phyloP scores from a whole-genome alignment of 257 asterid genomes.

The Echium plantagineum region DNA sequence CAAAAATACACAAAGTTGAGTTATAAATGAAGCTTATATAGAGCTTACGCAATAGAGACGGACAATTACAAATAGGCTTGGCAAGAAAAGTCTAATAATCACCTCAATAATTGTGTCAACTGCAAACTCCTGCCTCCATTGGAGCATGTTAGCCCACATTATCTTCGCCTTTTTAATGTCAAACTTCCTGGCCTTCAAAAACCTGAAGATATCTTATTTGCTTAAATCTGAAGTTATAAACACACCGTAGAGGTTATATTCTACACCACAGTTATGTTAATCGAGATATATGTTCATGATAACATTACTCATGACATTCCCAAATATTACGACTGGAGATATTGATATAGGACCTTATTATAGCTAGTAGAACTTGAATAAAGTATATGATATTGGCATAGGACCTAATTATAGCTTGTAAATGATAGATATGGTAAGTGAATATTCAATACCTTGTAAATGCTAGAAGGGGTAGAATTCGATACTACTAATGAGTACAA shows the following conservation, averaged over 20 bases:
- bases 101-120: constrained; percentile 64
- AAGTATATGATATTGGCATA: no score
- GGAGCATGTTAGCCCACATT: constrained; percentile 81
- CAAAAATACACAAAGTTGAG: background rate
- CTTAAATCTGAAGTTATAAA: background rate
- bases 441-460: background rate
- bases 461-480: background rate
- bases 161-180: constrained; percentile 39
- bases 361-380: no score
- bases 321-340: no score
- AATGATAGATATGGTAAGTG: background rate
- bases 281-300: background rate
- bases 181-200: constrained; percentile 68
- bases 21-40: background rate
- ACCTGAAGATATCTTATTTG: constrained; percentile 24
- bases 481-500: background rate
- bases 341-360: background rate
- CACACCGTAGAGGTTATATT: background rate
- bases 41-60: background rate
- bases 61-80: background rate
- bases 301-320: background rate
- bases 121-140: constrained; percentile 60
- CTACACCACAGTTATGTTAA: background rate
- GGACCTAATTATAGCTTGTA: background rate
- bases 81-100: background rate